Evolutionary conservation across 2,329 filamentous ascomycete species (phyloP), one percentile per base, ranked within the genome.

Genomic region (Raffaelea ambrosiae): DNA sequence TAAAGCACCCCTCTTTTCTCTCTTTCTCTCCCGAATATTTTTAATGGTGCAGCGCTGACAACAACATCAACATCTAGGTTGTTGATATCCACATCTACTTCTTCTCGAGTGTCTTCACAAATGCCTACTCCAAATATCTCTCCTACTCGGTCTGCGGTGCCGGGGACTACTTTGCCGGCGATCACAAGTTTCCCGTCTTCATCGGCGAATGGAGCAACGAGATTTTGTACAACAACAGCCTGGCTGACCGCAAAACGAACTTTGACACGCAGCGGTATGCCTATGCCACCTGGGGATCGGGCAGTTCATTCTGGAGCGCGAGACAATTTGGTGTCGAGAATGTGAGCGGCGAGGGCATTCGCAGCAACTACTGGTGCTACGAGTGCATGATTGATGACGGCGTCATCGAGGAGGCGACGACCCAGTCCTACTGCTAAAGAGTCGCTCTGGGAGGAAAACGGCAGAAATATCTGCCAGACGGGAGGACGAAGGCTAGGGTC

Each of bases 51-150:
- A 16, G 11, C 5, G 5, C 14, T 22, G 47, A 41, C 16, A 45
- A 49, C 21, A 33, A 33, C 31, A 33, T 33, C 31, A n/a, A n/a
- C n/a, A n/a, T n/a, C n/a, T n/a, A n/a, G n/a, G 44, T 46, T n/a
- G 21, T 49, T 3, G 47, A 49, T 18, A 13, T 46, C 38, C 47
- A 49, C 47, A 45, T 49, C 38, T 49, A 49, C 43, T 49, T n/a
- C 47, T 49, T 49, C 36, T 26, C 20, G 10, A 42, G 31, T 41
- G 33, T 45, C 16, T 41, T n/a, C n/a, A n/a, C n/a, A n/a, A n/a
- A n/a, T n/a, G n/a, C 47, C 3, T 49, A 49, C 43, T 39, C 38
- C 11, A 45, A 38, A 22, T 45, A 49, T 36, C 38, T 46, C 20
- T 38, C 47, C 21, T 49, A 49, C 39, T 41, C 42, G 16, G 47